Base-by-base conservation (phyloP, 352 stramenopile genomes). In the Pythium grandisporangium region DNA sequence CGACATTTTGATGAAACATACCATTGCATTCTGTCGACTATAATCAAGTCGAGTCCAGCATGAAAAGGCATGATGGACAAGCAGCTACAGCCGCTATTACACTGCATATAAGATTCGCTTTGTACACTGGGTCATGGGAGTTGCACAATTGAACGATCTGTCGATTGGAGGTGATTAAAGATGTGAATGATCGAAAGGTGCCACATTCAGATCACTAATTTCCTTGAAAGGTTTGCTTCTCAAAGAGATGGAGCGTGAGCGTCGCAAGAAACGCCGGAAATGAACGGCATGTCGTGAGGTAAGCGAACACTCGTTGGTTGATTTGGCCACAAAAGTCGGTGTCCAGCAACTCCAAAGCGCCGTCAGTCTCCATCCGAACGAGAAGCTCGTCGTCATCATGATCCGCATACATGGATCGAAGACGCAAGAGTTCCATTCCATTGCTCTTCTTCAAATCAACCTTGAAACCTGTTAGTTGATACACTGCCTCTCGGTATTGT, bases 211-310 rank as follows among this genome's bases (percentile, higher is more conserved):
- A n/a, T n/a, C n/a, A n/a, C n/a, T n/a, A n/a, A n/a, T n/a, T n/a
- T 19, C 77, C 73, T 41, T 92, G 79, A 48, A 94, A 94, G 0
- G 85, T 96, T 51, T 93, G 76, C 50, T 90, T 90, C 59, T 94
- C 83, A 42, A 96, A 96, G 17, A 95, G 60, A 59, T 90, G 66
- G 35, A 95, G 59, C 26, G 83, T 93, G 16, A 96, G 58, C n/a
- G 68, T 90, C 21, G 75, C 75, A 45, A 96, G 54, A 55, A 96
- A 96, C 11, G 81, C 83, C 13, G 85, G 85, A 45, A 95, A 89
- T 3, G 85, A 95, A 23, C 85, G 74, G 53, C 80, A 95, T 19
- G 68, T 88, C 21, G 58, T 77, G 25, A 91, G 61, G 48, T 88
- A 85, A 26, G 60, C 59, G 33, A 87, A 71, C 20, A 77, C 58